phyloP scores from a whole-genome alignment of 345 rosid species.

The Heritiera fomes region DNA sequence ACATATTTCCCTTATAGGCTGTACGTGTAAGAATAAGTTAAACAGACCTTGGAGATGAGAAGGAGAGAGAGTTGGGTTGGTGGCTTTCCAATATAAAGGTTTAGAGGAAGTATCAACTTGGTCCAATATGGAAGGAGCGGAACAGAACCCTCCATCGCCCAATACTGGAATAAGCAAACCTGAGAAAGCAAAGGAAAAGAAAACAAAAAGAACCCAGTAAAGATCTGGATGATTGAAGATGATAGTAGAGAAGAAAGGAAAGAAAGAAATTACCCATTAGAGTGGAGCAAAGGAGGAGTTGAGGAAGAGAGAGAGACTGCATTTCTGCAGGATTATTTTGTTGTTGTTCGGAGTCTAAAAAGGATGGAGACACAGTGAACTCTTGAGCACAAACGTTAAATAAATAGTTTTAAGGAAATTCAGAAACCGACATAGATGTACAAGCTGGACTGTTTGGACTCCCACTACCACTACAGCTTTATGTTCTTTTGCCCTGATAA shows the following conservation, averaged over 20 bases:
- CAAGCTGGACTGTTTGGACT: not conserved
- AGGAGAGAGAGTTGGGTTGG: slow-evolving; percentile 86
- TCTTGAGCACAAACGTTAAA: not conserved
- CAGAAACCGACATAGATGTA: not conserved
- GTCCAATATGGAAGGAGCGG: slow-evolving; percentile 51
- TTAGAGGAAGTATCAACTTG: slow-evolving; percentile 35
- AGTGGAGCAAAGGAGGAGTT: not conserved
- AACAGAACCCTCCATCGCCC: slow-evolving; percentile 70
- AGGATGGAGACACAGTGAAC: not conserved
- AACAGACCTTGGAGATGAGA: slow-evolving; percentile 71
- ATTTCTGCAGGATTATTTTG: slow-evolving; percentile 2
- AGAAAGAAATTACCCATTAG: not conserved
- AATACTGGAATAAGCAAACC: slow-evolving; percentile 41
- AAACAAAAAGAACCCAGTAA: not conserved
- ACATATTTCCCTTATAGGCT: not conserved
- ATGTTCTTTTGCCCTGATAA: not conserved
- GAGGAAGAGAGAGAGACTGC: slow-evolving; percentile 4
- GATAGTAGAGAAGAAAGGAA: not conserved
- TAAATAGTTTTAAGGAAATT: not conserved
- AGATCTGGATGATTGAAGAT: slow-evolving; percentile 11
- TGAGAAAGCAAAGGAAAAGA: slow-evolving; percentile 21
- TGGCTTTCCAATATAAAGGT: slow-evolving; percentile 80
- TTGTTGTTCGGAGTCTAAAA: not conserved
- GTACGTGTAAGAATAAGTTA: not conserved
- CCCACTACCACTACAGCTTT: not conserved